These are phyloP conservation scores for Porodaedalea pini DNA, from an alignment of 1,284 basidiomycete species.

Conservation along the genomic window DNA sequence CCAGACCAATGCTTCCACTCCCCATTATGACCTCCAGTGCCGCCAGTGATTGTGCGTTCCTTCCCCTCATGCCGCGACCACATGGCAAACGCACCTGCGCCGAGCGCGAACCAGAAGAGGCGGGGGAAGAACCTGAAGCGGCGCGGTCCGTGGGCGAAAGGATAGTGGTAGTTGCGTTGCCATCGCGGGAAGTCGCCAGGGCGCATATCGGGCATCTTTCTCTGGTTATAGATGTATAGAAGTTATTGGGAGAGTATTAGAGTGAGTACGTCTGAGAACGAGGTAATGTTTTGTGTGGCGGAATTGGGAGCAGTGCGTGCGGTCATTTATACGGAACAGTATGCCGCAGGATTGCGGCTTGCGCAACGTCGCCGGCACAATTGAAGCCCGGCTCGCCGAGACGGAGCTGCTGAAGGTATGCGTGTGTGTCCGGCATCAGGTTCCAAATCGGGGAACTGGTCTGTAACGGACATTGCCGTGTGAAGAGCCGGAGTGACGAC, in stretches of 20 bases:
- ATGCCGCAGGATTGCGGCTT: background rate
- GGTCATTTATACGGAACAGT: background rate
- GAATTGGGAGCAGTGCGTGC: background rate
- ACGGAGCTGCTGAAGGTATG: background rate
- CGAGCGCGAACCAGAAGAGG: constrained; percentile 63
- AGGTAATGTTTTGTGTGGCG: background rate
- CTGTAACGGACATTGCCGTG: background rate
- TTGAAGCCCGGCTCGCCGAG: background rate
- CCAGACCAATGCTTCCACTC: constrained; percentile 19
- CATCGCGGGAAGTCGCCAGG: background rate
- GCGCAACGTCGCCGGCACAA: background rate
- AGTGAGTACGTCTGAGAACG: background rate
- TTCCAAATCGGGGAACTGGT: background rate
- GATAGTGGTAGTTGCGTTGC: background rate
- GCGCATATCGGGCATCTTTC: background rate
- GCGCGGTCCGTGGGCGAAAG: constrained; percentile 14
- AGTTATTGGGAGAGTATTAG: background rate
- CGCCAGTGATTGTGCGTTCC: constrained; percentile 21
- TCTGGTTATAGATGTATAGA: background rate
- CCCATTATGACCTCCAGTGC: constrained; percentile 39
- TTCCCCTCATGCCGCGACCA: constrained; percentile 35
- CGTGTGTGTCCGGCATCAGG: background rate
- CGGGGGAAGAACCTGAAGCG: constrained; percentile 46
- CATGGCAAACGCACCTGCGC: constrained; percentile 49
- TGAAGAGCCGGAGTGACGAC: background rate